Conservation (phyloP, 2,329 filamentous ascomycete genomes). For the Zasmidium cellare region DNA sequence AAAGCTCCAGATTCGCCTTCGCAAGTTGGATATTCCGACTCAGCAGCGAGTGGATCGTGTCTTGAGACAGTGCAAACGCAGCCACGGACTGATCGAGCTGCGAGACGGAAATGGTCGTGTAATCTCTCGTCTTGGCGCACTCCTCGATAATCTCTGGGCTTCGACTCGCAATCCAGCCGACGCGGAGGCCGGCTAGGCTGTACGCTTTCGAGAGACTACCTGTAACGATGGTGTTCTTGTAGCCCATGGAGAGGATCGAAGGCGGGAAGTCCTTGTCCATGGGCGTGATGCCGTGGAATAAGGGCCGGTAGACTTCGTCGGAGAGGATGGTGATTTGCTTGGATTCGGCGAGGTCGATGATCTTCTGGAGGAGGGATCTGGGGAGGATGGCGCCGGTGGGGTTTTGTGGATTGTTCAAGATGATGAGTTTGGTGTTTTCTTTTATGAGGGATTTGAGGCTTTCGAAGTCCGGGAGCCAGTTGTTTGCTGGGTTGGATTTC, state of each 20-base stretch:
- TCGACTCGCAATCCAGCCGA: slow-evolving; percentile 79
- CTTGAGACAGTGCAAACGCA: slow-evolving; percentile 67
- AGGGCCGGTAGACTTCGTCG: slow-evolving; percentile 81
- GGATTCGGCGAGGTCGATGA: slow-evolving; percentile 64
- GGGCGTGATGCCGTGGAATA: slow-evolving; percentile 70
- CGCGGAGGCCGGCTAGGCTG: slow-evolving; percentile 74
- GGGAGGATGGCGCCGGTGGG: slow-evolving; percentile 73
- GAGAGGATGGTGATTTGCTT: slow-evolving; percentile 67
- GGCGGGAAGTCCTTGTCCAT: slow-evolving; percentile 59
- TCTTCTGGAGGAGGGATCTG: slow-evolving; percentile 57
- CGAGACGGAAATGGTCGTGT: slow-evolving; percentile 85
- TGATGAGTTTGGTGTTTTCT: slow-evolving; percentile 69
- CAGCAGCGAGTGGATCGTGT: slow-evolving; percentile 64
- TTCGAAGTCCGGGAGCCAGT: slow-evolving; percentile 66
- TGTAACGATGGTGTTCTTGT: slow-evolving; percentile 69
- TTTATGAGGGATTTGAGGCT: slow-evolving; percentile 66
- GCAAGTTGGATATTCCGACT: slow-evolving; percentile 66
- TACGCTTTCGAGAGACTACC: slow-evolving; percentile 86
- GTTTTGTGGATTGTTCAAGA: slow-evolving; percentile 78
- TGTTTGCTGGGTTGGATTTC: slow-evolving; percentile 64
- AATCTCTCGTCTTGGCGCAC: slow-evolving; percentile 68
- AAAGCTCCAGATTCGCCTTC: slow-evolving; percentile 63
- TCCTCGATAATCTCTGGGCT: slow-evolving; percentile 62
- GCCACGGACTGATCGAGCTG: slow-evolving; percentile 78
- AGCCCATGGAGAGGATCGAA: slow-evolving; percentile 70